Evolutionary conservation across 345 rosid species (phyloP).

Genomic region (Eucalyptus sp.): DNA sequence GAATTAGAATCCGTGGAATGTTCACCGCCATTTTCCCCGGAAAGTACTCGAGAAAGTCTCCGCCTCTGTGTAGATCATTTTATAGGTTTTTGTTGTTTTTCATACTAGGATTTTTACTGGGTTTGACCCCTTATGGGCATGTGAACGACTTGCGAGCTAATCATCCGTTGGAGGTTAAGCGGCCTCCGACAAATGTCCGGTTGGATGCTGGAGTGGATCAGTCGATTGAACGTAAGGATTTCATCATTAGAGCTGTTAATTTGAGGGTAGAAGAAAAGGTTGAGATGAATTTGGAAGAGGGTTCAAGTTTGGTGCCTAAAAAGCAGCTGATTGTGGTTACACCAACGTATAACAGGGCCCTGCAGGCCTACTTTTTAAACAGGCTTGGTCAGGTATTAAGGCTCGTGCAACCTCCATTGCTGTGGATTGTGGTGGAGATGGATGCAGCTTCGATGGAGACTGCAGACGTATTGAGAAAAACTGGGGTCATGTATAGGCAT

Average conservation of each 20-base stretch:
- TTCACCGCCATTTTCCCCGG: constrained; percentile 2
- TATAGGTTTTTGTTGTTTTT: constrained; percentile 55
- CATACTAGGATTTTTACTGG: constrained; percentile 45
- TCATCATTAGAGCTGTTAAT: constrained; percentile 17
- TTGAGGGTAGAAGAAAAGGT: constrained; percentile 1
- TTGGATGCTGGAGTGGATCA: constrained; percentile 8
- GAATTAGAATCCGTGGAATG: constrained; percentile 7
- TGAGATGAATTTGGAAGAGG: neutral
- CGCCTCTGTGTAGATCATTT: constrained; percentile 44
- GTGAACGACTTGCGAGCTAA: constrained; percentile 29
- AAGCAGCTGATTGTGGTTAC: constrained; percentile 77
- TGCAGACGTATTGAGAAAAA: constrained; percentile 66
- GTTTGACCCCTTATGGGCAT: constrained; percentile 48
- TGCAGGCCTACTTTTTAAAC: constrained; percentile 67
- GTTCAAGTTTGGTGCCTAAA: constrained; percentile 22
- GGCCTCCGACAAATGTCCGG: constrained; percentile 28
- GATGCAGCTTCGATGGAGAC: constrained; percentile 64
- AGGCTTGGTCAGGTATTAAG: constrained; percentile 68
- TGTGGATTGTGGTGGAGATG: constrained; percentile 92
- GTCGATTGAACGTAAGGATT: neutral
- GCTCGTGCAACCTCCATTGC: constrained; percentile 63
- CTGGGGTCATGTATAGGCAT: constrained; percentile 85
- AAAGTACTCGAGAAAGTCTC: constrained; percentile 23
- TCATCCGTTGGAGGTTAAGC: constrained; percentile 54
- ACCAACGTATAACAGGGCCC: constrained; percentile 73